phyloP scores from a whole-genome alignment of 208 protist species.

The Crithidia brevicula region DNA sequence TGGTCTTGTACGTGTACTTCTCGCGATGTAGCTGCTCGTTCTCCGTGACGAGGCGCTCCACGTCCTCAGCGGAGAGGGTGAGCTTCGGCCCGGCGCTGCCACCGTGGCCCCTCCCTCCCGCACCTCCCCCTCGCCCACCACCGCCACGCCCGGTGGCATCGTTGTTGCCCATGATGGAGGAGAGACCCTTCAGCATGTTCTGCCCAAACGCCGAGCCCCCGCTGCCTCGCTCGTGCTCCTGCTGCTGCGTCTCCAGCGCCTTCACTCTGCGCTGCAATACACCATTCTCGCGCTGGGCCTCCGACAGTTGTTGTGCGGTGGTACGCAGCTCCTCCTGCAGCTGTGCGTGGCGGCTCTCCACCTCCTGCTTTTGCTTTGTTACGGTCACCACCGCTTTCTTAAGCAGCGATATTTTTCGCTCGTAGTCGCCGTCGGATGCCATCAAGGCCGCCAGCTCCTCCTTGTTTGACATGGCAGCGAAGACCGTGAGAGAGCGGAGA shows the following conservation, averaged over 20 bases:
- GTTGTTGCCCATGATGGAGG: slow-evolving; percentile 64
- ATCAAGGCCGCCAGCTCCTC: slow-evolving; percentile 73
- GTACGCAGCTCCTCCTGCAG: slow-evolving; percentile 58
- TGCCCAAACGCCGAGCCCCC: slow-evolving; percentile 58
- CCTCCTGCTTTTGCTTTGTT: slow-evolving; percentile 83
- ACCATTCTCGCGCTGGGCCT: slow-evolving; percentile 50
- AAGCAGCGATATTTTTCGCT: slow-evolving; percentile 83
- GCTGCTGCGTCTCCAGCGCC: slow-evolving; percentile 48
- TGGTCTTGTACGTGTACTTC: slow-evolving; percentile 56
- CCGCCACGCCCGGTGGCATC: slow-evolving; percentile 24
- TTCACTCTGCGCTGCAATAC: slow-evolving; percentile 51
- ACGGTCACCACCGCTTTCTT: slow-evolving; percentile 84
- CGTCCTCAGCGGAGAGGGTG: slow-evolving; percentile 51
- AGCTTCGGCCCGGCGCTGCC: slow-evolving; percentile 18
- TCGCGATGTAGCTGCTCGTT: slow-evolving; percentile 80
- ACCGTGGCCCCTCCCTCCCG: slow-evolving; percentile 2
- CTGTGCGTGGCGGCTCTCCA: slow-evolving; percentile 56
- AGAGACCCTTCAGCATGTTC: slow-evolving; percentile 72
- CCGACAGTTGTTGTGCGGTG: slow-evolving; percentile 41
- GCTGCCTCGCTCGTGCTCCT: slow-evolving; percentile 35
- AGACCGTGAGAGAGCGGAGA: slow-evolving; percentile 6
- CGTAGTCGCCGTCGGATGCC: slow-evolving; percentile 66
- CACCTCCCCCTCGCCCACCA: not conserved
- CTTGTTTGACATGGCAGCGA: slow-evolving; percentile 15
- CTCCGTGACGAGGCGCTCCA: slow-evolving; percentile 67